Evolutionary conservation across 163 green algal genomes (phyloP).

Genomic region (Scenedesmus sp.): DNA sequence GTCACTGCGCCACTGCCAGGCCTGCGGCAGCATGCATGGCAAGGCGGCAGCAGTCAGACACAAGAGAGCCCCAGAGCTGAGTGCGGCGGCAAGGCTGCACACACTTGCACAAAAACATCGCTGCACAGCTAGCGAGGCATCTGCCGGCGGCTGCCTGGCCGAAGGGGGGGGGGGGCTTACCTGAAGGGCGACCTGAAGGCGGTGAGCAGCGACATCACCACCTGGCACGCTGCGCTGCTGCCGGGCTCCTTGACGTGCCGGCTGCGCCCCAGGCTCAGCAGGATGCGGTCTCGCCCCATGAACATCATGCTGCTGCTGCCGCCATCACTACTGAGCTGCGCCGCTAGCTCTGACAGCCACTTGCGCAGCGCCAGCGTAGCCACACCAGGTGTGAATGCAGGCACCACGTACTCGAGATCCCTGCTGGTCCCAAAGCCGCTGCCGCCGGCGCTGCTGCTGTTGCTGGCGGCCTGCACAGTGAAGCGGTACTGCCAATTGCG

Average conservation of each 20-base stretch:
- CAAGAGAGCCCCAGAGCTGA: not conserved
- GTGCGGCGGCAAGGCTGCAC: too few species aligned
- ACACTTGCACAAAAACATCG: not conserved
- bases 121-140: not conserved
- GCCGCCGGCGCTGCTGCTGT: constrained; percentile 55
- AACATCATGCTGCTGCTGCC: constrained; percentile 34
- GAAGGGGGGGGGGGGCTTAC: not conserved
- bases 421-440: not conserved
- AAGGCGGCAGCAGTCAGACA: not conserved
- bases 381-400: constrained; percentile 60
- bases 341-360: constrained; percentile 75
- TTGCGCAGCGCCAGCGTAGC: constrained; percentile 83
- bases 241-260: constrained; percentile 35
- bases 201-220: constrained; percentile 28
- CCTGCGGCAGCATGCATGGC: not conserved
- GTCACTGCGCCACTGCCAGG: constrained; percentile 7
- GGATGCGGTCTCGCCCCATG: constrained; percentile 13
- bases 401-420: constrained; percentile 50
- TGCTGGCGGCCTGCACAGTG: constrained; percentile 72
- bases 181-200: constrained; percentile 45
- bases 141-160: not conserved
- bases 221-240: constrained; percentile 33
- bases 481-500: constrained; percentile 59
- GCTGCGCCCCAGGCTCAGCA: constrained; percentile 50
- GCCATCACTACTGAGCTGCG: constrained; percentile 26